phyloP scores from a whole-genome alignment of 2,329 filamentous ascomycete species.

The Monosporascus sp. region DNA sequence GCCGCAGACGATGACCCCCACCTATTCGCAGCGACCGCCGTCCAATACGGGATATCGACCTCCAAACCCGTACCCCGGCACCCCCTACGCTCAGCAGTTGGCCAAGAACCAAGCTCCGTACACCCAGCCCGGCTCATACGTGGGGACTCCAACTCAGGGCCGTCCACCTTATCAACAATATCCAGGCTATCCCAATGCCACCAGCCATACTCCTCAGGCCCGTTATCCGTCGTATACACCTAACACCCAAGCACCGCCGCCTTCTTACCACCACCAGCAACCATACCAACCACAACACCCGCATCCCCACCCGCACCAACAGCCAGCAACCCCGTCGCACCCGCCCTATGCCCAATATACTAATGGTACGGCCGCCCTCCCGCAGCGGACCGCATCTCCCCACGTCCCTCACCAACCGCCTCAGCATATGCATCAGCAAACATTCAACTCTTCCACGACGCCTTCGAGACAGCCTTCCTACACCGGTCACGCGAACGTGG shows the following conservation, averaged over 20 bases:
- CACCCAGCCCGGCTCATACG: conserved; percentile 45
- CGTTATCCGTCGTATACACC: conserved; percentile 23
- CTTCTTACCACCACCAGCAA: conserved; percentile 18
- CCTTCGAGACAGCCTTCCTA: conserved; percentile 24
- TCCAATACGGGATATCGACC: conserved; percentile 44
- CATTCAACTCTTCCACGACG: conserved; percentile 20
- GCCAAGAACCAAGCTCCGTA: conserved; percentile 49
- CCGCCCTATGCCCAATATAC: conserved; percentile 22
- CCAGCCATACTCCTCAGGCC: conserved; percentile 34
- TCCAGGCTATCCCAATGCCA: conserved; percentile 33
- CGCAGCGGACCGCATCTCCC: conserved; percentile 24
- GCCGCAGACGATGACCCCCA: conserved; percentile 33
- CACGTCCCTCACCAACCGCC: conserved; percentile 25
- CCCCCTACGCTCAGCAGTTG: conserved; percentile 42
- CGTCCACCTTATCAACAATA: conserved; percentile 37
- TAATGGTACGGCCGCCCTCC: conserved; percentile 21
- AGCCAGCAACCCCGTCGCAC: conserved; percentile 22
- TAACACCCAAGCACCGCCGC: conserved; percentile 14
- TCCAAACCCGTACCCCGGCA: conserved; percentile 39
- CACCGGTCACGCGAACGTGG: conserved; percentile 20
- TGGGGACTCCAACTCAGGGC: conserved; percentile 36
- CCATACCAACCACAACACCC: conserved; percentile 21
- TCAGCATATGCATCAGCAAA: conserved; percentile 22
- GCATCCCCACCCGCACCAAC: conserved; percentile 4
- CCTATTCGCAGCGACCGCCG: conserved; percentile 28